phyloP scores from a whole-genome alignment of 805 yeast genomes.

The Hanseniaspora vineae region DNA sequence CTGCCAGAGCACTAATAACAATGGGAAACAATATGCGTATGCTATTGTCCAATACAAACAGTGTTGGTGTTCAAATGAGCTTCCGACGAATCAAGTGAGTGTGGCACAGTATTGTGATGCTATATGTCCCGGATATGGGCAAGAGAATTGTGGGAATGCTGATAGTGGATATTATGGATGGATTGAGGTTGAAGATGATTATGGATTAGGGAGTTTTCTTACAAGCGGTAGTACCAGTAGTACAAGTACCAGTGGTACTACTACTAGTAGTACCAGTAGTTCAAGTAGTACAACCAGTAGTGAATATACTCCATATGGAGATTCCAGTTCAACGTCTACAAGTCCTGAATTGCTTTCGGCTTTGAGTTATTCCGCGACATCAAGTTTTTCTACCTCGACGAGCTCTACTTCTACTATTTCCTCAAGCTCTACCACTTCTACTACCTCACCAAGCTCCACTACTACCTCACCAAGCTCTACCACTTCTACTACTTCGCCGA shows the following conservation, averaged over 20 bases:
- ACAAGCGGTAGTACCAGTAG: not conserved
- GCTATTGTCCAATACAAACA: constrained; percentile 15
- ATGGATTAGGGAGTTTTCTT: constrained; percentile 1
- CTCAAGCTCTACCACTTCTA: not conserved
- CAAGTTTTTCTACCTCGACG: no score
- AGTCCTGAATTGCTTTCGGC: no score
- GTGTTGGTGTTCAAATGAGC: constrained; percentile 18
- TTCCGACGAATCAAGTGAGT: constrained; percentile 10
- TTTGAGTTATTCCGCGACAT: no score
- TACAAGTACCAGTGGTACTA: not conserved
- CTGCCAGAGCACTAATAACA: constrained; percentile 6
- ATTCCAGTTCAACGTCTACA: not conserved
- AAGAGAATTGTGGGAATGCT: constrained; percentile 16
- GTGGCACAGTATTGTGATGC: constrained; percentile 10
- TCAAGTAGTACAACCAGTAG: not conserved
- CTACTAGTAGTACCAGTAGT: not conserved
- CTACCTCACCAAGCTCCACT: not conserved
- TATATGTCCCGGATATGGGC: constrained; percentile 17
- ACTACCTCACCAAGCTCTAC: not conserved
- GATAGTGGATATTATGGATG: constrained; percentile 13
- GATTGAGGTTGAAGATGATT: constrained; percentile 10
- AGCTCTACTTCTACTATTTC: not conserved
- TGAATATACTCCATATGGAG: not conserved
- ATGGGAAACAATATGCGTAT: constrained; percentile 9
- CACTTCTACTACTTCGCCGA: constrained; percentile 2